phyloP scores from a whole-genome alignment of 495 filamentous ascomycete species.

The Apodospora peruviana region DNA sequence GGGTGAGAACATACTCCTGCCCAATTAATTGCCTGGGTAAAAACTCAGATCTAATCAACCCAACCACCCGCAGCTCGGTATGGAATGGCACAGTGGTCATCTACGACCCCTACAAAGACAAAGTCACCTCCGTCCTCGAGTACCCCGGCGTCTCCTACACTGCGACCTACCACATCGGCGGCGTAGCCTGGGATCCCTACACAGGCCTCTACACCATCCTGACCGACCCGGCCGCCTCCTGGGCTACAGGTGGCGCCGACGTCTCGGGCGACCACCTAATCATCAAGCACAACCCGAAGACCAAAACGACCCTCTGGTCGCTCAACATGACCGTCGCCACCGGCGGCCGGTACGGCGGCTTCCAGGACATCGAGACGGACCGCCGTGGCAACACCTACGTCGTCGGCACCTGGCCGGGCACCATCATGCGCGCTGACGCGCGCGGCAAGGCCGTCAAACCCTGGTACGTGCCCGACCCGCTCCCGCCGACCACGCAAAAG shows the following conservation, averaged over 20 bases:
- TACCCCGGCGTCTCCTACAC: slow-evolving; percentile 24
- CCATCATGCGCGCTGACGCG: slow-evolving; percentile 19
- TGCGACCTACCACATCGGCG: slow-evolving; percentile 26
- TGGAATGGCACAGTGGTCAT: slow-evolving; percentile 22
- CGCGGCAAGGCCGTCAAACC: slow-evolving; percentile 17
- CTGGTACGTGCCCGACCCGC: slow-evolving; percentile 20
- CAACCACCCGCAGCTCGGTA: slow-evolving; percentile 3
- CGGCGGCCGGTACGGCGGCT: slow-evolving; percentile 22
- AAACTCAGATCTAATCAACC: not conserved
- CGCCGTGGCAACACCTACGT: slow-evolving; percentile 27
- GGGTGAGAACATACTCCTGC: slow-evolving; percentile 7
- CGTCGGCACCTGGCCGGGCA: slow-evolving; percentile 27
- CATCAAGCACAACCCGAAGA: slow-evolving; percentile 15
- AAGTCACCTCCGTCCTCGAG: slow-evolving; percentile 18
- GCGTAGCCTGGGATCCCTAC: slow-evolving; percentile 28
- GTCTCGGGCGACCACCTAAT: slow-evolving; percentile 26
- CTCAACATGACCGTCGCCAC: slow-evolving; percentile 23
- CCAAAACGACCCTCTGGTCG: slow-evolving; percentile 18
- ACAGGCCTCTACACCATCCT: slow-evolving; percentile 25
- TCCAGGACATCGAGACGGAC: slow-evolving; percentile 31
- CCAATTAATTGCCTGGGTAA: no score
- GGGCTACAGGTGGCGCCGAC: slow-evolving; percentile 23
- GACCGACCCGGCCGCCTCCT: slow-evolving; percentile 19
- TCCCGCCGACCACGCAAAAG: slow-evolving; percentile 12
- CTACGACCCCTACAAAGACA: slow-evolving; percentile 27